These are phyloP conservation scores for Erodium chrysanthum DNA, from an alignment of 441 rosid species.

Conservation along the genomic window DNA sequence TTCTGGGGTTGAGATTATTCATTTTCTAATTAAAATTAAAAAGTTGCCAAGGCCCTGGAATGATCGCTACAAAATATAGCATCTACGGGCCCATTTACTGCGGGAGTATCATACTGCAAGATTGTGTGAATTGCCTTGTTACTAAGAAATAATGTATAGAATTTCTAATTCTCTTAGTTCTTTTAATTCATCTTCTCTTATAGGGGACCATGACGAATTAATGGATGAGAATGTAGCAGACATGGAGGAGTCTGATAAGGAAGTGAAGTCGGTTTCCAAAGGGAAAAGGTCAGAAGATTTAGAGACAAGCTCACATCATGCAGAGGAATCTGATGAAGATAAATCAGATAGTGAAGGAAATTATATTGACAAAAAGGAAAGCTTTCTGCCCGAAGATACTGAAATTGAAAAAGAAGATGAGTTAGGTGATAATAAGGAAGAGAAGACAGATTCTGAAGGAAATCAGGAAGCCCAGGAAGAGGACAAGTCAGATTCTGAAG, in stretches of 20 bases:
- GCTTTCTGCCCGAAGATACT: neutral
- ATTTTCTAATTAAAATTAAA: neutral
- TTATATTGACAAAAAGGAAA: neutral
- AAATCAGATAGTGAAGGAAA: neutral
- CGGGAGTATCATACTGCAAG: neutral
- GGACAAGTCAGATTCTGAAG: neutral
- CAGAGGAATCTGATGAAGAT: slow-evolving; percentile 30
- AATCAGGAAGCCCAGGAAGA: slow-evolving; percentile 3
- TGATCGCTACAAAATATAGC: too few species aligned
- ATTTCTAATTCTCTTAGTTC: neutral
- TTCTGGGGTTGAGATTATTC: neutral
- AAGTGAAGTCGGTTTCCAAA: slow-evolving; percentile 29
- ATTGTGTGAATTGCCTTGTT: neutral
- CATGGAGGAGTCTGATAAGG: slow-evolving; percentile 34
- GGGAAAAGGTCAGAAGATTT: slow-evolving; percentile 29
- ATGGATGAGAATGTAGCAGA: slow-evolving; percentile 9
- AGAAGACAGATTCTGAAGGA: neutral
- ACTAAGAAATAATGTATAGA: neutral
- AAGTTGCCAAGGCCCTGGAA: neutral
- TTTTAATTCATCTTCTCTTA: slow-evolving; percentile 6
- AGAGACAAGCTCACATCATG: slow-evolving; percentile 21
- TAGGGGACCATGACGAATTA: slow-evolving; percentile 34
- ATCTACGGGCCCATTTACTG: too few species aligned
- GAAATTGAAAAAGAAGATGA: neutral
- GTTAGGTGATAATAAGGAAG: neutral